These are phyloP conservation scores for Helichrysum umbraculigerum DNA, from an alignment of 129 eudicot species.

Conservation along the genomic window DNA sequence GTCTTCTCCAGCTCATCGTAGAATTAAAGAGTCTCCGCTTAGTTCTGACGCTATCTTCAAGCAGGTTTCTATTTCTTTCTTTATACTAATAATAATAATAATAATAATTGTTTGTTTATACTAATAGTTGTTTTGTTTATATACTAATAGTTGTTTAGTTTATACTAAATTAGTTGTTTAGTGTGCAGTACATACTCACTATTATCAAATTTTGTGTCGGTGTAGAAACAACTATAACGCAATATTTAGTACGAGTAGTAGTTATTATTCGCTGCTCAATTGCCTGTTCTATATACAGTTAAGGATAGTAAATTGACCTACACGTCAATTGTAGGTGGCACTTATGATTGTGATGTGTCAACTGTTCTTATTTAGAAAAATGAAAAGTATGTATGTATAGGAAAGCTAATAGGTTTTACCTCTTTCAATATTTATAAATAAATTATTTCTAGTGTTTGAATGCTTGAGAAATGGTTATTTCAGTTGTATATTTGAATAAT, in stretches of 20 bases:
- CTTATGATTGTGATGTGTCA: conserved; percentile 12
- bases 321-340: not conserved
- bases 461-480: not conserved
- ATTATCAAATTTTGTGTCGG: not conserved
- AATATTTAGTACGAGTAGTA: not conserved
- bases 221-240: not conserved
- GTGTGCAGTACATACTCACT: not conserved
- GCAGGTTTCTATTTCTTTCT: conserved; percentile 45
- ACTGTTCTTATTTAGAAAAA: not conserved
- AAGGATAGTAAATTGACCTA: not conserved
- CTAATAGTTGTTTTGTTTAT: not conserved
- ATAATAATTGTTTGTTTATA: too few species aligned
- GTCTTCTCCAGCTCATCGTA: conserved; percentile 82
- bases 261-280: not conserved
- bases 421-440: not conserved
- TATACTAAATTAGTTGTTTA: not conserved
- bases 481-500: not conserved
- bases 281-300: not conserved
- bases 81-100: not conserved
- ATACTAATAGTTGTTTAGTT: not conserved
- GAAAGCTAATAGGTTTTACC: not conserved
- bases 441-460: not conserved
- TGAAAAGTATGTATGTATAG: too few species aligned
- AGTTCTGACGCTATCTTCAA: conserved; percentile 93
- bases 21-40: conserved; percentile 79